Base-by-base conservation (phyloP, 352 stramenopile species). In the Pythium chondricola region DNA sequence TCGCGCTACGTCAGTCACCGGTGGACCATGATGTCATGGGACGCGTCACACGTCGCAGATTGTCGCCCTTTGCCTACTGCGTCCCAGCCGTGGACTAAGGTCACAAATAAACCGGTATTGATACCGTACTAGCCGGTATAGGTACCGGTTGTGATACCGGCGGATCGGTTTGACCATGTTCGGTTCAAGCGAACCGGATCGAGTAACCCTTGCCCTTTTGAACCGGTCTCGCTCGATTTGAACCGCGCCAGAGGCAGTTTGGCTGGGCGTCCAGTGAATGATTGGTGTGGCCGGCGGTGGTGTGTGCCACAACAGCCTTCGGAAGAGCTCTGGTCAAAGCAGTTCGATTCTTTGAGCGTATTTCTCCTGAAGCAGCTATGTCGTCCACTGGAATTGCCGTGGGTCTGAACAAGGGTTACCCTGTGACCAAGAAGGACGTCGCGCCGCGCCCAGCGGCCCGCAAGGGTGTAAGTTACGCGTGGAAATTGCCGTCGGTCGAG, bases 381-480 rank as follows among this genome's bases (percentile, higher is more conserved):
- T 91, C 83, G 73, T 92, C 83, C 61, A 89, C 80, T 78, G 85
- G 85, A 85, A 95, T 96, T 66, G 84, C 83, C 64, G 74, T 92
- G 69, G 87, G 87, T 66, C 63, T 93, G 47, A 91, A 94, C 74
- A 97, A 97, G 80, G 85, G 87, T 52, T 96, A 81, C 81, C 80
- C 87, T 78, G 72, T 95, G 57, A 87, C 84, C 67, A 97, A 97
- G 82, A 92, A 87, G 66, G 73, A 88, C 63, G 81, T 95, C 67
- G 77, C 83, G 58, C 58, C 81, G 52, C 76, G 83, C 53, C 86
- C 88, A 52, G 83, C 82, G 60, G 69, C 80, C 54, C 71, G 80
- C 56, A 97, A 96, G 71, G 88, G 87, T 60, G 88, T 97, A 95
- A 81, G 88, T 95, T 41, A 20, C 17, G 3, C 22, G 16, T 26